These are phyloP conservation scores for Telopea speciosissima DNA, from an alignment of 177 flowering plant genomes.

Conservation along the genomic window DNA sequence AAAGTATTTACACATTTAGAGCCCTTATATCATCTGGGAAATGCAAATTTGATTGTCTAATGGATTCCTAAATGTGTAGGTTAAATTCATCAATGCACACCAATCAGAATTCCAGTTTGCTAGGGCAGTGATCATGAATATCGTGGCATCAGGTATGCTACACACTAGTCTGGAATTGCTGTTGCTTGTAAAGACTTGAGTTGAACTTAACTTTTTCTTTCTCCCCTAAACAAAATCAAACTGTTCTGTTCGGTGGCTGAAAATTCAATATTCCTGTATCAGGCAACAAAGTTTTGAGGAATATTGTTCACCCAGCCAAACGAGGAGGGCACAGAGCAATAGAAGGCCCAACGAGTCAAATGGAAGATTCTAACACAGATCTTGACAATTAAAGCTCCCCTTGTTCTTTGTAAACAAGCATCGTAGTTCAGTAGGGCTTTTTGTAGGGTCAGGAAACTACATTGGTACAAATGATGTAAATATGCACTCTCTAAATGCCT, in stretches of 20 bases:
- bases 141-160: slow-evolving; percentile 29
- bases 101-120: slow-evolving; percentile 38
- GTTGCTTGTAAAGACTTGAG: neutral
- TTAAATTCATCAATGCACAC: slow-evolving; percentile 28
- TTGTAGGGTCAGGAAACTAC: neutral
- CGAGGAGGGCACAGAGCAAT: slow-evolving; percentile 5
- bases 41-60: neutral
- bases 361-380: slow-evolving; percentile 18
- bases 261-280: neutral
- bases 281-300: slow-evolving; percentile 17
- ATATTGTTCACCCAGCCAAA: slow-evolving; percentile 6
- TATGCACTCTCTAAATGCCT: neutral
- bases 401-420: no score
- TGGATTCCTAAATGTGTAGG: slow-evolving; percentile 22
- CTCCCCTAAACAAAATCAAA: neutral
- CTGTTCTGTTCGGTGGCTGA: neutral
- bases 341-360: slow-evolving; percentile 12
- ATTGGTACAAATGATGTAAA: neutral
- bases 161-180: neutral
- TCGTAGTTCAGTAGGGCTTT: no score
- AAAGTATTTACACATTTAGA: no score
- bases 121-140: slow-evolving; percentile 19
- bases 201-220: no score
- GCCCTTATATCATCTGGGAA: neutral
- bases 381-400: slow-evolving; percentile 14